Base-by-base conservation (phyloP, 768 basidiomycete species). In the Pisolithus tinctorius region DNA sequence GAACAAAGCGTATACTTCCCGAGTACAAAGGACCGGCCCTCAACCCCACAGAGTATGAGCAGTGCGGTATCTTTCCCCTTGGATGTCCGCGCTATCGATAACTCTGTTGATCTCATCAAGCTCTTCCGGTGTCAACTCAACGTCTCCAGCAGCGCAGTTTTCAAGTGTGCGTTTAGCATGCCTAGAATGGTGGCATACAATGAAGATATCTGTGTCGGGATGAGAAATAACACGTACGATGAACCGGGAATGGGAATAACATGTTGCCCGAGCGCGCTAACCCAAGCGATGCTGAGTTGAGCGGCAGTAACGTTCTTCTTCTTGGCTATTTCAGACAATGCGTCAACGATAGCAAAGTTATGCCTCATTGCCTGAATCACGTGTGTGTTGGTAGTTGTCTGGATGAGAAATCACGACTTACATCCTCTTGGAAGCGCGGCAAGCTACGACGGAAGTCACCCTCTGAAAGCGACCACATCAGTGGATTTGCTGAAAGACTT, bases 171-270 rank as follows among this genome's bases (percentile, higher is more conserved):
- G 69, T 2, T 70, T 62, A 17, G 63, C 60, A 17, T 69, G 61
- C 27, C 65, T 72, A 39, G 13, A 34, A 1, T 34, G 13, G 10
- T 11, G 4, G 3, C 10, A 30, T 23, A n/a, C 14, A 11, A 50
- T 59, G 30, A 58, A 27, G 30, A 20, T 10, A 48, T 23, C 31
- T 17, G 10, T n/a, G 4, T 34, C 20, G 14, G 17, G 25, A 7
- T 4, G 20, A 30, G 2, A 16, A 11, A 40, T 26, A 20, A 51
- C 10, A 69, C 70, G 46, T 55, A 74, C 73, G 72, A 71, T 7
- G 73, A 74, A 20, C 80, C 79, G 6, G 77, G 77, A 30, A 80
- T 69, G 4, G 80, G 78, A 47, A 81, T 73, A 40, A 77, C 71
- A 56, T 75, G 69, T 0, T 58, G 23, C 3, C 75, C 72, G 4